Base-by-base conservation (phyloP, 225 moss, liverwort and hornwort species). In the Physcomitrium patens region DNA sequence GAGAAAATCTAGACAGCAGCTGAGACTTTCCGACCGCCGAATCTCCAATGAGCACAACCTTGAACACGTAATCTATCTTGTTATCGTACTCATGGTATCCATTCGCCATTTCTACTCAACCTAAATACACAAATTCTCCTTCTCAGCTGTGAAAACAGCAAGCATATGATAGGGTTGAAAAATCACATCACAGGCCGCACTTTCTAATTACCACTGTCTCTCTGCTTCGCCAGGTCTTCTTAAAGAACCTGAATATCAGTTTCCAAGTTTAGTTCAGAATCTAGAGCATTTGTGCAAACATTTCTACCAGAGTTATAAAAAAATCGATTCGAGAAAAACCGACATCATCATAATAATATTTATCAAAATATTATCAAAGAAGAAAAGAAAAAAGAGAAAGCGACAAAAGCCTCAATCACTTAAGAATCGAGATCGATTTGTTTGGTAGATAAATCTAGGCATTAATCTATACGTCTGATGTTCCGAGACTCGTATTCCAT, bases 1-100 rank as follows among this genome's bases (percentile, higher is more conserved):
- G 90, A 47, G 95, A 96, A 76, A 96, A 96, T 69, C 95, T 89
- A 50, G 95, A 88, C 13, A 96, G 90, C 23, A 96, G 84, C 89
- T 96, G 95, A 62, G 93, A 93, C 83, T 96, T 96, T 60, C 95
- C 95, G 43, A 96, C 95, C 13, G 95, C 95, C 1, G 95, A 96
- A 71, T 96, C 95, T 66, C 95, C 95, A 18, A 93, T 96, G 22
- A 96, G 81, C 60, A 96, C 95, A 55, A 96, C 87, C 78, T 93
- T 96, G 74, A 96, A 96, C 15, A 96, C 91, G 44, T 93, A 96
- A 72, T 93, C 95, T 85, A 93, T 90, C 76, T 93, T 93, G 77
- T 90, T 86, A 69, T 93, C 91, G 61, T 86, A 90, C 69, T 96
- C 93, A 72, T 93, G 90, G 64, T 87, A 93, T 69, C 93, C 95